Conservation (phyloP, 148 eudicot genomes). For the Silene conica region DNA sequence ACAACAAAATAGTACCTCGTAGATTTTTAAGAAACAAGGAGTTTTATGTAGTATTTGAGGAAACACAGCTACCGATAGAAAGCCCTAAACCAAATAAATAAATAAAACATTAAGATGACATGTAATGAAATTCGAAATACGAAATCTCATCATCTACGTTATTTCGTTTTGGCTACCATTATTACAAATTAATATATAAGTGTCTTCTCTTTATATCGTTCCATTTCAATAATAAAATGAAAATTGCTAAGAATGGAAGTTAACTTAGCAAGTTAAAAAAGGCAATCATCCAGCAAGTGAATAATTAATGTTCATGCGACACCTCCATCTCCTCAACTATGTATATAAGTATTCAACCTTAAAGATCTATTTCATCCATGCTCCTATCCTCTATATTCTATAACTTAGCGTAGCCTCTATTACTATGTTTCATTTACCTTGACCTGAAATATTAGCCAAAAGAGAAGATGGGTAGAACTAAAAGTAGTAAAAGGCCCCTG, state of each 20-base stretch:
- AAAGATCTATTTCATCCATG: neutral
- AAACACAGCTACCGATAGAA: too few relatives aligned
- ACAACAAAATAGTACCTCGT: too few relatives aligned
- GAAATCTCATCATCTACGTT: neutral
- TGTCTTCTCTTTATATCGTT: neutral
- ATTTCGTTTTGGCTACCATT: neutral
- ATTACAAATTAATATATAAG: neutral
- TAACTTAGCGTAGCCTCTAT: neutral
- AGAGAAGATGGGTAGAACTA: too few relatives aligned
- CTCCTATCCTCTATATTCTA: neutral
- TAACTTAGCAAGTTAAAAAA: too few relatives aligned
- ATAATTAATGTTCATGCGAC: neutral
- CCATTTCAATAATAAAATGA: neutral
- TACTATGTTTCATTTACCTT: neutral
- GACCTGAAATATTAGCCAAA: too few relatives aligned
- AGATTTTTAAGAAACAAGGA: too few relatives aligned
- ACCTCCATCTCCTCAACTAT: neutral
- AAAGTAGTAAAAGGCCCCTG: too few relatives aligned
- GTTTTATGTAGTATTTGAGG: too few relatives aligned
- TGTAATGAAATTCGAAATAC: neutral
- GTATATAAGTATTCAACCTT: neutral
- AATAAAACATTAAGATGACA: neutral
- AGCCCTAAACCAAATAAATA: neutral
- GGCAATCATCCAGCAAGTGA: too few relatives aligned
- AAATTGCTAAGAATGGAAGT: neutral